Conservation (phyloP, 352 stramenopile species). For the Phytophthora fragariae region DNA sequence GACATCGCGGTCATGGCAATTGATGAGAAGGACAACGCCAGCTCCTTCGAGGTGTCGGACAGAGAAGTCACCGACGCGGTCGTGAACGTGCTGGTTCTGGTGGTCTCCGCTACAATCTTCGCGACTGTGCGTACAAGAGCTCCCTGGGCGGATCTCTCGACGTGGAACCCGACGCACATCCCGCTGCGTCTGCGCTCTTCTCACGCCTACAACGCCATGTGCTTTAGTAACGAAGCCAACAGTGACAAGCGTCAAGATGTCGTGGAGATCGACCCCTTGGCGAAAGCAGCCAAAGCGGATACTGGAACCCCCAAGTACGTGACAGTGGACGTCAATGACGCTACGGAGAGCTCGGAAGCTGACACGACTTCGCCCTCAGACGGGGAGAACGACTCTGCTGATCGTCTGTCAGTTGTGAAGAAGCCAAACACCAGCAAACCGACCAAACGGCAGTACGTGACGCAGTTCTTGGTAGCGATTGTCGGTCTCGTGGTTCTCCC, state of each 20-base stretch:
- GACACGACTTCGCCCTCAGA: not conserved
- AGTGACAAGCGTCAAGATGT: not conserved
- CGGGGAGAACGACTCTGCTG: not conserved
- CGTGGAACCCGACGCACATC: constrained; percentile 8
- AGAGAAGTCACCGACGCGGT: constrained; percentile 10
- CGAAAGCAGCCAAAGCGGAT: not conserved
- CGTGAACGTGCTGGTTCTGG: not conserved
- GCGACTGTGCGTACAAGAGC: constrained; percentile 6
- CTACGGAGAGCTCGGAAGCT: not conserved
- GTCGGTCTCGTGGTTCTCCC: constrained; percentile 13
- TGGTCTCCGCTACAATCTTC: constrained; percentile 2
- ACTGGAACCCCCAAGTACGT: constrained; percentile 1
- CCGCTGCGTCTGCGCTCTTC: not conserved
- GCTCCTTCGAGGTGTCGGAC: constrained; percentile 12
- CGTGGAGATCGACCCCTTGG: not conserved
- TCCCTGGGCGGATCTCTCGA: constrained; percentile 2
- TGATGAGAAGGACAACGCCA: constrained; percentile 27
- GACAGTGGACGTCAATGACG: constrained; percentile 1
- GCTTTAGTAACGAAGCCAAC: not conserved
- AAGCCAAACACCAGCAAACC: not conserved
- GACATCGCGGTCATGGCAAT: constrained; percentile 44
- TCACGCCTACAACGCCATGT: not conserved
- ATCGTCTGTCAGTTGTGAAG: not conserved
- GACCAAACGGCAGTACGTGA: not conserved
- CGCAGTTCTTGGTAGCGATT: not conserved